Base-by-base conservation (phyloP, 1,139 yeast genomes). In the Kodamaea sp. region DNA sequence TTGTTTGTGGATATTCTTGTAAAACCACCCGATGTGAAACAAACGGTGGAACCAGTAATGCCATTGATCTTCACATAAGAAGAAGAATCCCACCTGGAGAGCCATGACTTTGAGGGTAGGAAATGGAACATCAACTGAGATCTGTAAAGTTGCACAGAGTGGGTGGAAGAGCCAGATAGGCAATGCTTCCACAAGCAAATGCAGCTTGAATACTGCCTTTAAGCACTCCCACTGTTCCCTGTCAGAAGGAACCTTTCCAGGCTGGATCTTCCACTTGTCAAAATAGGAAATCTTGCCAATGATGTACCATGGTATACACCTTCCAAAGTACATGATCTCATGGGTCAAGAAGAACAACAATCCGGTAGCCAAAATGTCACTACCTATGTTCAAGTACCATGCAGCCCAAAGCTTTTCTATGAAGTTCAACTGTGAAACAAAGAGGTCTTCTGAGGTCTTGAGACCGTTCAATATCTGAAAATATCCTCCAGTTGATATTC, bases 101-200 rank as follows among this genome's bases (percentile, higher is more conserved):
- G 66, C 59, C 68, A 86, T 79, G 21, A 75, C 73, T 36, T 62
- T 63, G 57, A 68, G 56, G 9, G 73, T 51, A 25, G 97, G 97
- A 72, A 90, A 89, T 13, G 97, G 96, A 7, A 89, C 95, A 29
- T 76, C 73, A 49, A 80, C 77, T 10, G 80, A 64, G 47, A 90
- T 84, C 42, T 92, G 92, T 50, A 88, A 73, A 48, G 70, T 68
- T 41, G 81, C 76, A 65, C 96, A 86, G 51, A 89, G 66, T 37
- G 96, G 95, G 60, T 92, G 97, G 77, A 90, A 90, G 33, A 88
- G 82, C 94, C 96, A 90, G 50, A 90, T 90, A 37, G 97, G 97
- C 42, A 92, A 73, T 8, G 95, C 96, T 64, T 90, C 97, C 35
- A 90, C 95, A 43, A 90, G 62, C 55, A 88, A 80, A 63, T 90